Base-by-base conservation (phyloP, 179 eudicot species). In the Silene coronaria region DNA sequence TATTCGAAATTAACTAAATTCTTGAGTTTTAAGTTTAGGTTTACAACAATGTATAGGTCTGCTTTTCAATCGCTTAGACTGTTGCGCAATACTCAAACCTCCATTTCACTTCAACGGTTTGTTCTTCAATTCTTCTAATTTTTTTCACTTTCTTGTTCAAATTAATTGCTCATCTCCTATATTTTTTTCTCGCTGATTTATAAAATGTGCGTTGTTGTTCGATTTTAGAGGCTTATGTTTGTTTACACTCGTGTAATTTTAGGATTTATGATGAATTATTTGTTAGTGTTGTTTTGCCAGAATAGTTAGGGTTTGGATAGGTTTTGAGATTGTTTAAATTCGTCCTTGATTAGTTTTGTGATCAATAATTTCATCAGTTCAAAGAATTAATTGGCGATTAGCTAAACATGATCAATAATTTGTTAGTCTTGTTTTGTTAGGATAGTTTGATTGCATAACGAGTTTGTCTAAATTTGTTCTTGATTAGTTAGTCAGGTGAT, bases 51-150 rank as follows among this genome's bases (percentile, higher is more conserved):
- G 75, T 28, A 22, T 36, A 72, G 66, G 76, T 63, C 76, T 78
- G 45, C 69, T 28, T 51, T 51, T 71, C 64, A 48, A 57, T 70
- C 75, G 5, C 38, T 77, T 24, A 60, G 32, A 24, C 21, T 46
- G 26, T 8, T 70, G 23, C 80, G 76, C 21, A 23, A 63, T 32
- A 22, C 22, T 58, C 75, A 53, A 4, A 3, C 75, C 45, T 28
- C 74, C 65, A 51, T 3, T 71, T 36, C 64, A 0, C 53, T 78
- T 53, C 72, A 34, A 34, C 72, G 70, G 80, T 78, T 51, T 11
- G 80, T 51, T 2, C 60, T 68, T 22, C 36, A 0, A 60, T 13
- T 57, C 73, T 24, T 46, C 13, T 8, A 17, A 10, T 14, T 53
- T 42, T 70, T 0, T 53, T 32, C 1, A 46, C 3, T 36, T 16